phyloP scores from a whole-genome alignment of 164 flowering plant species.

The Chimonanthus praecox region DNA sequence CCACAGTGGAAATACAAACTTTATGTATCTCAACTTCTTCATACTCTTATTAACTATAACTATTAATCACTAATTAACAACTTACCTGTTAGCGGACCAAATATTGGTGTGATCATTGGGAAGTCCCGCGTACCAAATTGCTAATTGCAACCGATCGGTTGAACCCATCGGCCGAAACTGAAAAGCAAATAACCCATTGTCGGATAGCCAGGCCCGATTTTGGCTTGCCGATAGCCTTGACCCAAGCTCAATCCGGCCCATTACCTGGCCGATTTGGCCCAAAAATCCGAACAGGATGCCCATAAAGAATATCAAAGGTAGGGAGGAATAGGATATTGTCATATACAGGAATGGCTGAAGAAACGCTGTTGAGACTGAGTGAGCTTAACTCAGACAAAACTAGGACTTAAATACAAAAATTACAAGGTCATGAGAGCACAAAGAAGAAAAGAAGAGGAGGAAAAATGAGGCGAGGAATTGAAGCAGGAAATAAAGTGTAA shows the following conservation, averaged over 20 bases:
- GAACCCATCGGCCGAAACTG: constrained; percentile 44
- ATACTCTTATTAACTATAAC: not conserved
- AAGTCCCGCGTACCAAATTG: constrained; percentile 66
- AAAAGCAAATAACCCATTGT: constrained; percentile 74
- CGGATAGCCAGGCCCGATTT: constrained; percentile 53
- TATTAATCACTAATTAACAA: not conserved
- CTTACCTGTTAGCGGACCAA: constrained; percentile 83
- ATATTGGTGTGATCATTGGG: constrained; percentile 56
- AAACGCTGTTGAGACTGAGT: too few species aligned
- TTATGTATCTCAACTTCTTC: too few species aligned
- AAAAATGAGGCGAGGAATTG: too few species aligned
- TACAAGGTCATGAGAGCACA: not conserved
- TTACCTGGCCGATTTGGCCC: constrained; percentile 7
- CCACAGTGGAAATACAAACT: too few species aligned
- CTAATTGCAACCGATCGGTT: constrained; percentile 32
- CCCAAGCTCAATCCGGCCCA: constrained; percentile 35
- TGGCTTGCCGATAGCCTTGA: constrained; percentile 49
- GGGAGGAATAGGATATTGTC: not conserved
- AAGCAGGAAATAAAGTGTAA: too few species aligned
- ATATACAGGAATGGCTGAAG: too few species aligned
- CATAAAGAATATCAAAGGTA: not conserved
- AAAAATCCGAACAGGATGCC: constrained; percentile 5
- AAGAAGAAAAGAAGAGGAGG: too few species aligned
- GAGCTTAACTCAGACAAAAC: too few species aligned
- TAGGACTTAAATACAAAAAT: not conserved